Percentiles rank a stretch among this genome's conserved stretches.
Evolutionary conservation across 352 stramenopile species (phyloP).

Genomic region (Phytophthora aleatoria): DNA sequence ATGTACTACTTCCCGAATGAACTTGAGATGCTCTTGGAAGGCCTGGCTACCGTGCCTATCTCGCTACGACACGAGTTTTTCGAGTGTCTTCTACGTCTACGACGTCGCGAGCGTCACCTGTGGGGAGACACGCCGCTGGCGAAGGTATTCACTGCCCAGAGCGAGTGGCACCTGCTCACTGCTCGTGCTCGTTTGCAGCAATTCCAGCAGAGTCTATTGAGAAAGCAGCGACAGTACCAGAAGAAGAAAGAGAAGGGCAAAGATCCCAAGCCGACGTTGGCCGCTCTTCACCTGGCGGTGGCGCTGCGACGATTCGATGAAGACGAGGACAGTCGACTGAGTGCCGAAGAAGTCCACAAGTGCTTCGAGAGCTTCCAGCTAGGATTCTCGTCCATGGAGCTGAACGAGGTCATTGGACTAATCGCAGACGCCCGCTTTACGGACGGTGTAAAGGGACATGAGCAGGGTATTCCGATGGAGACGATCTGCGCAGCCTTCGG

Average conservation of each 20-base stretch:
- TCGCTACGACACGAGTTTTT: constrained; percentile 87
- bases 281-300: constrained; percentile 51
- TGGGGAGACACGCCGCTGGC: constrained; percentile 95
- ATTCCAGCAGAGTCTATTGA: constrained; percentile 79
- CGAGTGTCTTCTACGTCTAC: constrained; percentile 84
- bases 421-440: constrained; percentile 62
- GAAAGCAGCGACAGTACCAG: constrained; percentile 55
- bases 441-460: constrained; percentile 40
- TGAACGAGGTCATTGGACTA: constrained; percentile 84
- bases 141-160: constrained; percentile 97
- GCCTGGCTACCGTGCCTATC: constrained; percentile 64
- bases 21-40: constrained; percentile 91
- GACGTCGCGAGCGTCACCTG: constrained; percentile 94
- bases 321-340: constrained; percentile 68
- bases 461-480: constrained; percentile 53
- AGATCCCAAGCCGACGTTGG: constrained; percentile 30
- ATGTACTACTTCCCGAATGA: constrained; percentile 97
- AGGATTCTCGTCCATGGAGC: constrained; percentile 77
- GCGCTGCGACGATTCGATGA: constrained; percentile 74
- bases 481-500: constrained; percentile 77
- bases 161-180: constrained; percentile 95
- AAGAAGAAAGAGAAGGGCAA: constrained; percentile 52
- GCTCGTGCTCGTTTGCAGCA: constrained; percentile 84
- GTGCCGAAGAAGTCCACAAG: constrained; percentile 75
- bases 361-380: constrained; percentile 89